Percentiles rank a stretch among this genome's conserved stretches.
These are phyloP conservation scores for Pythium volutum DNA, from an alignment of 352 stramenopile genomes.

Conservation along the genomic window DNA sequence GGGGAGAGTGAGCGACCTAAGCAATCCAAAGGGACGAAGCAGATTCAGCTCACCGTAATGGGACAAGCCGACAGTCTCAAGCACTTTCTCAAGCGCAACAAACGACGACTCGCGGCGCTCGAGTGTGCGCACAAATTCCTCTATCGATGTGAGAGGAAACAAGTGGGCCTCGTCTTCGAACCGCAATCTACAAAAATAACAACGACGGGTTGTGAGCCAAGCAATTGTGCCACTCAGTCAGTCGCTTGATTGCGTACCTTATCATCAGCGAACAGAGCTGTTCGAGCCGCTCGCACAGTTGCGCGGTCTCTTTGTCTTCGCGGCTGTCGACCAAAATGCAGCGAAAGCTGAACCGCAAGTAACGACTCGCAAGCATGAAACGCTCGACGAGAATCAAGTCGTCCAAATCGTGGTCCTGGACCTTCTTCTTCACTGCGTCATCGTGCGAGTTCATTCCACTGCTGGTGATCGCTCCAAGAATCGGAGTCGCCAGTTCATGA, in stretches of 20 bases:
- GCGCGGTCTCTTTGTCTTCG: conserved; percentile 25
- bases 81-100: conserved; percentile 32
- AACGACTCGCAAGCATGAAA: conserved; percentile 53
- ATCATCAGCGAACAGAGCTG: conserved; percentile 42
- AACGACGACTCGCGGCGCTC: conserved; percentile 34
- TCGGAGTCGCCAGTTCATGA: conserved; percentile 30
- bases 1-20: background rate
- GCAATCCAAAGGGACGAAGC: background rate
- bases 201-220: background rate
- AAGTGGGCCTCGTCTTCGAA: conserved; percentile 74
- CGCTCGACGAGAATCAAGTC: conserved; percentile 55
- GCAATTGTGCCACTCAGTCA: background rate
- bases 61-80: conserved; percentile 15
- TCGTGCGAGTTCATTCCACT: conserved; percentile 12
- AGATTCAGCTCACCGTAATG: conserved; percentile 12
- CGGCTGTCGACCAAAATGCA: conserved; percentile 21
- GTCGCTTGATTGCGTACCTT: conserved; percentile 29
- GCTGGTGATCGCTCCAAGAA: conserved; percentile 29
- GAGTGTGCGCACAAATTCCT: conserved; percentile 32
- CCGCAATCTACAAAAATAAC: conserved; percentile 28
- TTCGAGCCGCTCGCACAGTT: conserved; percentile 36
- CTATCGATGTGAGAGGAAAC: conserved; percentile 46
- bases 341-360: conserved; percentile 44
- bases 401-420: conserved; percentile 21
- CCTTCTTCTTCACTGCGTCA: conserved; percentile 15